phyloP scores from a whole-genome alignment of 495 filamentous ascomycete species.

The Tuber borchii region DNA sequence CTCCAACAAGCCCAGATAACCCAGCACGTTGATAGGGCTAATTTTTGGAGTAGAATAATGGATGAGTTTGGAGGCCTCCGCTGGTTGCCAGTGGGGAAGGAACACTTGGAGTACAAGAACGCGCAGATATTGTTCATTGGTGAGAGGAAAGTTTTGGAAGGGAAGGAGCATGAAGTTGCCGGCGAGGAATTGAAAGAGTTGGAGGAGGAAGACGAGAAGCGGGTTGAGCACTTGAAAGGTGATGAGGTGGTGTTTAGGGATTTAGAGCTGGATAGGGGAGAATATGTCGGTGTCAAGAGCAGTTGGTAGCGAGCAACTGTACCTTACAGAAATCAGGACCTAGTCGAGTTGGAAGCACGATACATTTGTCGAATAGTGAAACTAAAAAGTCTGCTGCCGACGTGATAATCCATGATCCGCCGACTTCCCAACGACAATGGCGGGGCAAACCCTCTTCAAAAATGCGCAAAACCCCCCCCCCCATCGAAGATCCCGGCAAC shows the following conservation, averaged over 20 bases:
- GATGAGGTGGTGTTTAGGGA: conserved; percentile 37
- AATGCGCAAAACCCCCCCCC: too few species aligned
- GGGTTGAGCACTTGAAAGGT: conserved; percentile 30
- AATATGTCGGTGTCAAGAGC: conserved; percentile 22
- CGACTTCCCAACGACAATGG: background rate
- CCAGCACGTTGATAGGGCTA: conserved; percentile 10
- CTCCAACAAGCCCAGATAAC: conserved; percentile 4
- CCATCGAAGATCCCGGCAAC: too few species aligned
- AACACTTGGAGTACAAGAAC: conserved; percentile 71
- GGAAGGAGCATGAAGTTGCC: conserved; percentile 21
- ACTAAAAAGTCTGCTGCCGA: background rate
- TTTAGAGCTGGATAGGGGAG: conserved; percentile 36
- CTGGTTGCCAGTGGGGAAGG: conserved; percentile 68
- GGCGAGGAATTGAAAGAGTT: conserved; percentile 31
- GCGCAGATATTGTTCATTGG: conserved; percentile 80
- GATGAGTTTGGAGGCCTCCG: conserved; percentile 67
- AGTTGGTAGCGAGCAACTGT: conserved; percentile 15
- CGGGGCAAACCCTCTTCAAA: too few species aligned
- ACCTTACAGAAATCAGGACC: background rate
- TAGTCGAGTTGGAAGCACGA: background rate
- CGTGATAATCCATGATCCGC: background rate
- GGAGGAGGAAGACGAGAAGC: conserved; percentile 33
- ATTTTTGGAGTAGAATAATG: conserved; percentile 48
- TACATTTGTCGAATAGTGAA: background rate
- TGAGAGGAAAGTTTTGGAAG: conserved; percentile 43